Conservation (phyloP, 257 asterid genomes). For the Euphrasia confusa region DNA sequence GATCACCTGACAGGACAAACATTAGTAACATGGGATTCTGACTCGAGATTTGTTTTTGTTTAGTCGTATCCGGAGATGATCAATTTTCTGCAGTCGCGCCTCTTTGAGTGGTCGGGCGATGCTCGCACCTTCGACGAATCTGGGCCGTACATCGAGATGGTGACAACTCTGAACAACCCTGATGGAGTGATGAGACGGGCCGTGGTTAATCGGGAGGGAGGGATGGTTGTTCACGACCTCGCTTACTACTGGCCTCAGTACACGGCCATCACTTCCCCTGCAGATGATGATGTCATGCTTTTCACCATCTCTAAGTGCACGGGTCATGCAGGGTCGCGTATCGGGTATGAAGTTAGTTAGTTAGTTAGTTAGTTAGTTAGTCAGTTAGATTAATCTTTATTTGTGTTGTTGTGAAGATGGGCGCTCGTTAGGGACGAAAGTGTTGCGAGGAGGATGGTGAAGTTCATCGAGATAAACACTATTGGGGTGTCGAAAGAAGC, state of each 20-base stretch:
- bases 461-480: slow-evolving; percentile 61
- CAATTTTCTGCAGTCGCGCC: slow-evolving; percentile 44
- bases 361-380: too few relatives aligned
- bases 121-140: slow-evolving; percentile 42
- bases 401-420: slow-evolving; percentile 45
- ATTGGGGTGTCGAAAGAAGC: slow-evolving; percentile 90
- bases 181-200: slow-evolving; percentile 50
- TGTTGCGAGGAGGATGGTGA: slow-evolving; percentile 63
- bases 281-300: slow-evolving; percentile 62
- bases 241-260: slow-evolving; percentile 96
- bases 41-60: slow-evolving; percentile 1
- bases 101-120: slow-evolving; percentile 75
- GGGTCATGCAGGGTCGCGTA: slow-evolving; percentile 91
- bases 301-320: slow-evolving; percentile 87
- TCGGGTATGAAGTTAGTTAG: slow-evolving; percentile 46
- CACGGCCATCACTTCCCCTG: slow-evolving; percentile 60
- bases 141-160: slow-evolving; percentile 60
- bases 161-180: slow-evolving; percentile 82
- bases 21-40: slow-evolving; percentile 30
- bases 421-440: slow-evolving; percentile 67
- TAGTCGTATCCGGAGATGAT: slow-evolving; percentile 63
- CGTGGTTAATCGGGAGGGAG: slow-evolving; percentile 44
- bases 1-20: slow-evolving; percentile 29
- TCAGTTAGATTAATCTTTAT: too few relatives aligned
- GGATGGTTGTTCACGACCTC: slow-evolving; percentile 54